Base-by-base conservation (phyloP, 2,329 filamentous ascomycete species). In the Grosmannia clavigera region DNA sequence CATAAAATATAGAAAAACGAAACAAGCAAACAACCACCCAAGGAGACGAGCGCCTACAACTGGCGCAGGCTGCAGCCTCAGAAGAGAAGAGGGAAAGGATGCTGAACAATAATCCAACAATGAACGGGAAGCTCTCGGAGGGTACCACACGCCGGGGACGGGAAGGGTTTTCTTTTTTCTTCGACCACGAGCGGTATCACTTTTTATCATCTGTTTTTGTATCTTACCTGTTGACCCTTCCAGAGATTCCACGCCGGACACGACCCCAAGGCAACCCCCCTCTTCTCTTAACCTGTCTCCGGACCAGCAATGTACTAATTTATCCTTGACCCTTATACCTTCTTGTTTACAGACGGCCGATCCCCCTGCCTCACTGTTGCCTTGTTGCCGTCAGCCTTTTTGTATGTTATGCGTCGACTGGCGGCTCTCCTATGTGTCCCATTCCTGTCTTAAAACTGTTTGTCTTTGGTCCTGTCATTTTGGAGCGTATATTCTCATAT, bases 401-500 rank as follows among this genome's bases (percentile, higher is more conserved):
- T 54, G 33, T 46, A 50, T 33, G 5, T 40, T 58, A 33, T 55
- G 46, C 29, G 56, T 19, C 25, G 43, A n/a, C 29, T 48, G 55
- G 33, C 55, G 40, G 55, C 40, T 48, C 43, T 38, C 55, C 40
- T 57, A 38, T 57, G 27, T 48, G 25, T 38, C 9, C 46, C 25
- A 25, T 22, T 43, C 46, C 40, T 29, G 53, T 55, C 6, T 61
- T n/a, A 46, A n/a, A 43, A 19, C 7, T 19, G 43, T 38, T 58
- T 33, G 22, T 31, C 40, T 52, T 33, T 55, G 59, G 55, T 27
- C 29, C 54, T 55, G 56, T 61, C 51, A 33, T 57, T 59, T 53
- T 48, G 33, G 46, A 33, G 59, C 53, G 27, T 55, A 33, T 60
- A 38, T 56, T 33, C 46, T 35, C 31, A 59, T 61, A 59, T 59